Evolutionary conservation across 2,329 filamentous ascomycete species (phyloP).

Genomic region (Geosmithia putterillii): DNA sequence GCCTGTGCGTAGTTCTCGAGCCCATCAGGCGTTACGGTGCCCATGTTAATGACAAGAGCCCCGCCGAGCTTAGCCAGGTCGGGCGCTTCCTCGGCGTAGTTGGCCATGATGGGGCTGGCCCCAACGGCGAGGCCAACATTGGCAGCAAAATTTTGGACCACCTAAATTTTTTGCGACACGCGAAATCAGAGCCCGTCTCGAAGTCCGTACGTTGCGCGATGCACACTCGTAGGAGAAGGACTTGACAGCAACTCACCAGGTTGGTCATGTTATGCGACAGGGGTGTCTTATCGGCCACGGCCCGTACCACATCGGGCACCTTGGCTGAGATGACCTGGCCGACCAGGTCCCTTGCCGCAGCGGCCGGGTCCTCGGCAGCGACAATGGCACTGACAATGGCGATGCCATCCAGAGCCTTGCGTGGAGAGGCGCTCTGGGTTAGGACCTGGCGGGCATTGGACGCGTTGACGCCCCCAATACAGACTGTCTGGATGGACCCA

Average conservation of each 20-base stretch:
- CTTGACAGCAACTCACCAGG: constrained; percentile 36
- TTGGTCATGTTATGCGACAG: constrained; percentile 97
- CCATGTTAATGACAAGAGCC: constrained; percentile 87
- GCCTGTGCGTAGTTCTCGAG: constrained; percentile 62
- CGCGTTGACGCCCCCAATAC: constrained; percentile 79
- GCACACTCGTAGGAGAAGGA: background rate
- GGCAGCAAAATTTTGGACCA: constrained; percentile 90
- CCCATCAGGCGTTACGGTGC: constrained; percentile 69
- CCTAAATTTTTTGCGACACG: constrained; percentile 13
- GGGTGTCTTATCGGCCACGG: constrained; percentile 51
- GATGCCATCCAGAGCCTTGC: constrained; percentile 62
- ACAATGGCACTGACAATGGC: constrained; percentile 87
- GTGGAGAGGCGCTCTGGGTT: constrained; percentile 46
- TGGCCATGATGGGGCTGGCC: constrained; percentile 88
- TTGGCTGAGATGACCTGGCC: constrained; percentile 32
- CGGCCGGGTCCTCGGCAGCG: constrained; percentile 53
- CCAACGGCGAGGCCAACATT: constrained; percentile 80
- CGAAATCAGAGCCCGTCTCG: background rate
- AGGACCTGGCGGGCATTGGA: constrained; percentile 64
- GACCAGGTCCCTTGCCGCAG: constrained; percentile 47
- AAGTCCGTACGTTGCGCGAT: background rate
- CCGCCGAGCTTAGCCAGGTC: constrained; percentile 71
- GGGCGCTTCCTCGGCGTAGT: constrained; percentile 66
- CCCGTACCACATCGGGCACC: constrained; percentile 37
- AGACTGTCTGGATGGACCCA: constrained; percentile 50